Conservation (phyloP, 2,329 filamentous ascomycete genomes). For the Fusarium sp. region DNA sequence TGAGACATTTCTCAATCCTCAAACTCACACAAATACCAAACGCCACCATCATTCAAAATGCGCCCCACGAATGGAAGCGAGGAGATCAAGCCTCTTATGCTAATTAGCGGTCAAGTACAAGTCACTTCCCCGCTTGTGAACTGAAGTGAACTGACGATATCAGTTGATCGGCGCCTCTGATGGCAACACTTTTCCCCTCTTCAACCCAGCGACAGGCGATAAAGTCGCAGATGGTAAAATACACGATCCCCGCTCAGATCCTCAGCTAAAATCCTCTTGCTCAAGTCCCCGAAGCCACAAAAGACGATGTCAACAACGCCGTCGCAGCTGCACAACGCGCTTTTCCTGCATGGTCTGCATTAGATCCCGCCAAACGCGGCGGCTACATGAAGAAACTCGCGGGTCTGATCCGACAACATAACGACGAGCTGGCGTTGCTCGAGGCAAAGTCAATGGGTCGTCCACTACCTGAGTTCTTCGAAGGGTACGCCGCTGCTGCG, state of each 20-base stretch:
- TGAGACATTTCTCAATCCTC: not conserved
- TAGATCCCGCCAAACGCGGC: slow-evolving; percentile 53
- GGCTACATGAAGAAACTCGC: slow-evolving; percentile 58
- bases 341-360: slow-evolving; percentile 57
- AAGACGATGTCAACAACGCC: slow-evolving; percentile 58
- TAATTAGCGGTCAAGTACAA: slow-evolving; percentile 31
- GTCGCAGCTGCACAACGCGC: slow-evolving; percentile 61
- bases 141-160: not conserved
- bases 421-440: slow-evolving; percentile 53
- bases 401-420: slow-evolving; percentile 52
- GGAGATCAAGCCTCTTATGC: slow-evolving; percentile 19
- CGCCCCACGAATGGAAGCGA: not conserved
- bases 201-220: slow-evolving; percentile 29
- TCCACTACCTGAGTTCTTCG: slow-evolving; percentile 24
- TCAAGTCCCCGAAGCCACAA: slow-evolving; percentile 54
- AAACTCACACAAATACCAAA: no score
- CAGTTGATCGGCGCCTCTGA: slow-evolving; percentile 34
- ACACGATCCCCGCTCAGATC: no score
- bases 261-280: fast-evolving
- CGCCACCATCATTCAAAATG: not conserved
- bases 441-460: slow-evolving; percentile 37
- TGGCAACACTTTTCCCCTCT: slow-evolving; percentile 30
- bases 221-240: slow-evolving; percentile 28
- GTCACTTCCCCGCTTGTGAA: not conserved
- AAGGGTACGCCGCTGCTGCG: slow-evolving; percentile 53